Conservation (phyloP, 441 rosid species). For the Omphalea diandra region DNA sequence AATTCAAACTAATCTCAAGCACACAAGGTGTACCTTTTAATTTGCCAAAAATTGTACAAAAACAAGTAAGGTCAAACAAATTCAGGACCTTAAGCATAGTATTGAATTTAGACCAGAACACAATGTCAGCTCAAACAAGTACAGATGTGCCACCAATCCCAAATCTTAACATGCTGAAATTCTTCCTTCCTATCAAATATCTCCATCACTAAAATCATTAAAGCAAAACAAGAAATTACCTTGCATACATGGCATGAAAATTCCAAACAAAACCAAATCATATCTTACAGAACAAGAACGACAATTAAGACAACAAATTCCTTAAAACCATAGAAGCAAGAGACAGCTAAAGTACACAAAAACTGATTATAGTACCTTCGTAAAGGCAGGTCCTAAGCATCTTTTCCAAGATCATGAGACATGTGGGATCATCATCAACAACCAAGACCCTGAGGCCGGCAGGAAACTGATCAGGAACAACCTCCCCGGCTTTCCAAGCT, state of each 20-base stretch:
- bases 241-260: not conserved
- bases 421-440: slow-evolving; percentile 92
- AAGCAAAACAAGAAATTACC: slow-evolving; percentile 16
- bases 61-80: slow-evolving; percentile 11
- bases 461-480: slow-evolving; percentile 70
- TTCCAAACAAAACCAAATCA: slow-evolving; percentile 9
- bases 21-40: not conserved
- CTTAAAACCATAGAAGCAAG: not conserved
- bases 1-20: slow-evolving; percentile 22
- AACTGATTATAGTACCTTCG: slow-evolving; percentile 44
- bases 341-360: not conserved
- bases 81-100: not conserved
- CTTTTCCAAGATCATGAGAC: slow-evolving; percentile 84
- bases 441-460: slow-evolving; percentile 77
- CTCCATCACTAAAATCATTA: slow-evolving; percentile 20
- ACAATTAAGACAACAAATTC: not conserved
- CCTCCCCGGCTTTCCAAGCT: slow-evolving; percentile 39
- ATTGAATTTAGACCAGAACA: slow-evolving; percentile 17
- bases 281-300: not conserved
- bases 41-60: slow-evolving; percentile 10
- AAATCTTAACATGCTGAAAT: slow-evolving; percentile 18
- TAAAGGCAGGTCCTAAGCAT: slow-evolving; percentile 79
- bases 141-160: slow-evolving; percentile 16
- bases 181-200: not conserved
- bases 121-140: slow-evolving; percentile 14